Evolutionary conservation across 169 alveolate genomes (phyloP).

Genomic region (Plasmodium sp.): DNA sequence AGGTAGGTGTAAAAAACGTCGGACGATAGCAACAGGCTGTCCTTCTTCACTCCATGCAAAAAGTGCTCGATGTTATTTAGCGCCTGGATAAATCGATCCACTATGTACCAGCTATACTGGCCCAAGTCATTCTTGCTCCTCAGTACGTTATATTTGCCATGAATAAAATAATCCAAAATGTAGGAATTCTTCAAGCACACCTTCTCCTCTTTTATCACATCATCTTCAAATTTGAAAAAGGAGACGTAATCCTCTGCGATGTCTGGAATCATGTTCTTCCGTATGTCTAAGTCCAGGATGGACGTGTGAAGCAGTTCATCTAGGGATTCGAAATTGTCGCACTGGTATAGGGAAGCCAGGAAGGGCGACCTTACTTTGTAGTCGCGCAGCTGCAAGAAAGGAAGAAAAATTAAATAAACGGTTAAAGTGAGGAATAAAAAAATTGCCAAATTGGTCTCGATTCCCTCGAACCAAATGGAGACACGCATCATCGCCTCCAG

Average conservation of each 20-base stretch:
- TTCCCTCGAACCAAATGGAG: not conserved
- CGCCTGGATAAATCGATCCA: conserved; percentile 76
- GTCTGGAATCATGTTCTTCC: conserved; percentile 60
- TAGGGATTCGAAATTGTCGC: conserved; percentile 14
- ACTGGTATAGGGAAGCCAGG: conserved; percentile 24
- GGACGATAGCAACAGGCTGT: conserved; percentile 7
- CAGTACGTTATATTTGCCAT: conserved; percentile 78
- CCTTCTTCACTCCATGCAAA: conserved; percentile 50
- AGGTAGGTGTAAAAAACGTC: conserved; percentile 51
- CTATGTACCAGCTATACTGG: conserved; percentile 84
- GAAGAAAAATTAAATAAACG: not conserved
- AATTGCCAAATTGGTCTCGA: not conserved
- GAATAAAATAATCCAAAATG: conserved; percentile 83
- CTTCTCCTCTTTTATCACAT: conserved; percentile 53
- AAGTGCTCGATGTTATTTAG: conserved; percentile 76
- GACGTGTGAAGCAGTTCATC: conserved; percentile 62
- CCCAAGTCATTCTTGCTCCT: conserved; percentile 84
- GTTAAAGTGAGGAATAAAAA: conserved; percentile 4
- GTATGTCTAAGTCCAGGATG: conserved; percentile 26
- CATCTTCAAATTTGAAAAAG: conserved; percentile 57
- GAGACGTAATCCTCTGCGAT: conserved; percentile 32
- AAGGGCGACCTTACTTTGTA: conserved; percentile 68
- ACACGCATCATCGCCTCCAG: not conserved
- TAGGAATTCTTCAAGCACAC: conserved; percentile 79
- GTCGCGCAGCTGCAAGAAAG: conserved; percentile 11